Base-by-base conservation (phyloP, 352 stramenopile genomes). In the Phytopythium chamaehyphon region DNA sequence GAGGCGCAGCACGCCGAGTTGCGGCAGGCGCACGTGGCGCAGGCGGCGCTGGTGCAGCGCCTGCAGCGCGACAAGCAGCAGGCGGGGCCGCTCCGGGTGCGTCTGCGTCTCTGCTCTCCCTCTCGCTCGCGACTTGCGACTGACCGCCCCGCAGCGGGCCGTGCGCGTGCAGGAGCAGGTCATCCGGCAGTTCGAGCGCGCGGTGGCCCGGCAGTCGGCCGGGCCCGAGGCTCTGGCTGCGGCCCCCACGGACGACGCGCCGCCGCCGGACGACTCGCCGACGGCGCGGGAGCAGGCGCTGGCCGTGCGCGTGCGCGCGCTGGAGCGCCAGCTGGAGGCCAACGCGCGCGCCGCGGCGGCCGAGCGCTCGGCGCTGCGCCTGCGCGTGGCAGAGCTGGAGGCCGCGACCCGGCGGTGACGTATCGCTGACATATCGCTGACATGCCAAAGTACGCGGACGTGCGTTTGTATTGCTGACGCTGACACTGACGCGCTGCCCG, bases 151-250 rank as follows among this genome's bases (percentile, higher is more conserved):
- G 31, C 54, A 92, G 81, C 66, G 79, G 64, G 74, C 78, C 6
- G 69, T 94, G 12, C 72, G 66, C 0, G 70, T 90, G 49, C 83
- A 94, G 53, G 83, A 94, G 48, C 77, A 73, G 24, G 83, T 94
- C n/a, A 90, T 92, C 28, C 62, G 55, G 16, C 83, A 89, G 59
- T 82, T 94, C 22, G 82, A 94, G 55, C 69, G 77, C 35, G 57
- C 84, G 2, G 74, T 92, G 26, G 58, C 65, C 19, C 57, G 64
- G 40, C 61, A 83, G 48, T 57, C 68, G 43, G n/a, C n/a, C n/a
- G n/a, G n/a, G n/a, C n/a, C n/a, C n/a, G n/a, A n/a, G n/a, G n/a
- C n/a, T n/a, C n/a, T n/a, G n/a, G 38, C 43, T 51, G 55, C 50
- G 6, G 31, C 19, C n/a, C 40, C 46, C 16, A 42, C n/a, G 18